Conservation (phyloP, 352 stramenopile genomes). For the Pythium volutum region DNA sequence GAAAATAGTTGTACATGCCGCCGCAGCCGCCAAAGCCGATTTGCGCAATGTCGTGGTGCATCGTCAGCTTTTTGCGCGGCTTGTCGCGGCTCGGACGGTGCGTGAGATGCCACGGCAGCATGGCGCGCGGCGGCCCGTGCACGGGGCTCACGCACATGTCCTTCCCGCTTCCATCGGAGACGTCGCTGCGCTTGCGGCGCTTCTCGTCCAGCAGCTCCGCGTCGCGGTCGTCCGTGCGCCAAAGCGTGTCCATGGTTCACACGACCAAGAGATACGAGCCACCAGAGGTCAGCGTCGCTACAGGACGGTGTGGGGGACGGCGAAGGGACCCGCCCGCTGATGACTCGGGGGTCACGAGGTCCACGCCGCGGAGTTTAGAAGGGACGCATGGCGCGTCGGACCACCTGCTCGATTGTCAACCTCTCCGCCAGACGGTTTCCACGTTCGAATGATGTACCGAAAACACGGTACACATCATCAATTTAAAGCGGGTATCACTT, state of each 20-base stretch:
- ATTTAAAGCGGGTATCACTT: neutral
- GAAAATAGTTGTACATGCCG: slow-evolving; percentile 87
- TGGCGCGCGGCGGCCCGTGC: slow-evolving; percentile 14
- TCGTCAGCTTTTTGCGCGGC: slow-evolving; percentile 48
- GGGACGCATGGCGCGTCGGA: slow-evolving; percentile 24
- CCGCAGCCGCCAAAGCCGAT: slow-evolving; percentile 80
- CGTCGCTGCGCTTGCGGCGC: slow-evolving; percentile 22
- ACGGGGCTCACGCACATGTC: slow-evolving; percentile 8
- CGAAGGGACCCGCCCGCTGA: neutral
- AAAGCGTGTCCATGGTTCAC: slow-evolving; percentile 34
- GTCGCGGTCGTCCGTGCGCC: slow-evolving; percentile 31
- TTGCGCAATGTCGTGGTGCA: slow-evolving; percentile 57
- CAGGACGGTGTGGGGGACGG: neutral
- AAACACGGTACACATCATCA: neutral
- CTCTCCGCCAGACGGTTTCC: slow-evolving; percentile 20
- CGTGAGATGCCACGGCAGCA: slow-evolving; percentile 34
- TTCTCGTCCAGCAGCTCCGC: slow-evolving; percentile 20
- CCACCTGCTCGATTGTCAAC: slow-evolving; percentile 12
- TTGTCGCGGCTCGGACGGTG: slow-evolving; percentile 25
- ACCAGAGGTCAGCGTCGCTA: neutral
- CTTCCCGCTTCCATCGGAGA: neutral
- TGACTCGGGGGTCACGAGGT: neutral
- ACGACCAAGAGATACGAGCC: too few relatives aligned
- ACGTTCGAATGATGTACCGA: slow-evolving; percentile 6
- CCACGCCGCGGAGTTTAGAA: slow-evolving; percentile 14